These are phyloP conservation scores for Salix exigua DNA, from an alignment of 345 rosid species.

Conservation along the genomic window DNA sequence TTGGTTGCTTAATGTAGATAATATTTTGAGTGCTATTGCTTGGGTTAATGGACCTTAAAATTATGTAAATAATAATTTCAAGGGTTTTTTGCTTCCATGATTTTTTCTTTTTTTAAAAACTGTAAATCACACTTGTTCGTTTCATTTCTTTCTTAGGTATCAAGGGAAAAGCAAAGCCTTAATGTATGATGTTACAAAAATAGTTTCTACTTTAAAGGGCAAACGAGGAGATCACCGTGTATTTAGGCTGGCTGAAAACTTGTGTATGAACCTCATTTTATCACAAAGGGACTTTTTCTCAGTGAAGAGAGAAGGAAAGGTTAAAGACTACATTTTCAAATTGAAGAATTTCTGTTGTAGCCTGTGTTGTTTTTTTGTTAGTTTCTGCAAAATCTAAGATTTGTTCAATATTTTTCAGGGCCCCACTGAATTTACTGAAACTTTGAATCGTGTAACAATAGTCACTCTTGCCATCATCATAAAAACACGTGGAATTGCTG, in stretches of 20 bases:
- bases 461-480: slow-evolving; percentile 88
- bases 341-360: slow-evolving; percentile 2
- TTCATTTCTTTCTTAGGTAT: slow-evolving; percentile 47
- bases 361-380: not conserved
- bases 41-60: slow-evolving; percentile 1
- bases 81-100: not conserved
- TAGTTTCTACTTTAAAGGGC: slow-evolving; percentile 81
- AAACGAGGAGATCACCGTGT: slow-evolving; percentile 98
- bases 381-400: slow-evolving; percentile 14
- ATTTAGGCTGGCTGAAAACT: slow-evolving; percentile 87
- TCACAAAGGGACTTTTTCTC: slow-evolving; percentile 86
- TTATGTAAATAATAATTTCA: not conserved
- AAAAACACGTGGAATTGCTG: slow-evolving; percentile 96
- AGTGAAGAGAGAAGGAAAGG: slow-evolving; percentile 95
- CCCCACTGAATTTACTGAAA: slow-evolving; percentile 96
- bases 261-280: slow-evolving; percentile 88
- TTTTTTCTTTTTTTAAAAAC: slow-evolving; percentile 4
- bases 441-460: slow-evolving; percentile 79
- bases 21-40: not conserved
- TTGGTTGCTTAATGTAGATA: not conserved
- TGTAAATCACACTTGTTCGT: not conserved
- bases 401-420: slow-evolving; percentile 53
- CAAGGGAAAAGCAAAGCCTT: slow-evolving; percentile 87
- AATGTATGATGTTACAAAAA: slow-evolving; percentile 95
- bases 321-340: slow-evolving; percentile 20